A percentile compares a stretch with the other conserved stretches of the same genome.
These are phyloP conservation scores for Madurella mycetomatis DNA, from an alignment of 2,329 filamentous ascomycete genomes.

Conservation along the genomic window DNA sequence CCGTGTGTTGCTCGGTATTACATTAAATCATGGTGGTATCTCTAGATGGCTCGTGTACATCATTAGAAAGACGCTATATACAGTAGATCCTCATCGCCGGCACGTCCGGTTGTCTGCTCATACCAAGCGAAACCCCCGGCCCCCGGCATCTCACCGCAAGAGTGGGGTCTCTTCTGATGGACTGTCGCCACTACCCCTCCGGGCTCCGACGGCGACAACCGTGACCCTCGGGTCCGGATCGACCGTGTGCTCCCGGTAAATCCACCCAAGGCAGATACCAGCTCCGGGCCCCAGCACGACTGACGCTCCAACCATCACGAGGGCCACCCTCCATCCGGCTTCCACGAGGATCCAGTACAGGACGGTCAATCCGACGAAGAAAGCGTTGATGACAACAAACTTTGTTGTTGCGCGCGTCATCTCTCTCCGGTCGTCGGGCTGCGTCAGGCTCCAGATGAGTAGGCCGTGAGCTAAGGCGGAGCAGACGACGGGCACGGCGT, in stretches of 20 bases:
- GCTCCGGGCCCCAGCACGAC: slow-evolving; percentile 35
- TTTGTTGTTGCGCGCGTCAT: slow-evolving; percentile 45
- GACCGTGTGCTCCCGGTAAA: slow-evolving; percentile 28
- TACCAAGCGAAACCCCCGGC: neutral
- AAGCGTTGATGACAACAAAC: slow-evolving; percentile 45
- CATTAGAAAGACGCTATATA: neutral
- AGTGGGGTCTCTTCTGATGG: slow-evolving; percentile 30
- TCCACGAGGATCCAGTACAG: slow-evolving; percentile 53
- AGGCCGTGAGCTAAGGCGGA: slow-evolving; percentile 42
- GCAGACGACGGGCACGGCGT: slow-evolving; percentile 41
- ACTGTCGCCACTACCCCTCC: slow-evolving; percentile 11
- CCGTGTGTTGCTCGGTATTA: neutral
- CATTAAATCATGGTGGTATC: neutral
- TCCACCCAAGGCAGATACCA: slow-evolving; percentile 33
- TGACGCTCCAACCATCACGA: slow-evolving; percentile 27
- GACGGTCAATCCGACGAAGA: slow-evolving; percentile 44
- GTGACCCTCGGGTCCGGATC: slow-evolving; percentile 23
- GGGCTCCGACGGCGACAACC: slow-evolving; percentile 25
- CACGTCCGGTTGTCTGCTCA: neutral
- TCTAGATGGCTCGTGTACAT: neutral
- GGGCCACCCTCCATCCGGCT: slow-evolving; percentile 38
- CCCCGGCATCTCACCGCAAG: slow-evolving; percentile 20
- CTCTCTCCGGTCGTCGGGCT: slow-evolving; percentile 44
- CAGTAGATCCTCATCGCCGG: neutral
- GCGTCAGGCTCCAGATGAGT: slow-evolving; percentile 38